Evolutionary conservation across 345 rosid genomes (phyloP).

Genomic region (Fremontodendron californicum): DNA sequence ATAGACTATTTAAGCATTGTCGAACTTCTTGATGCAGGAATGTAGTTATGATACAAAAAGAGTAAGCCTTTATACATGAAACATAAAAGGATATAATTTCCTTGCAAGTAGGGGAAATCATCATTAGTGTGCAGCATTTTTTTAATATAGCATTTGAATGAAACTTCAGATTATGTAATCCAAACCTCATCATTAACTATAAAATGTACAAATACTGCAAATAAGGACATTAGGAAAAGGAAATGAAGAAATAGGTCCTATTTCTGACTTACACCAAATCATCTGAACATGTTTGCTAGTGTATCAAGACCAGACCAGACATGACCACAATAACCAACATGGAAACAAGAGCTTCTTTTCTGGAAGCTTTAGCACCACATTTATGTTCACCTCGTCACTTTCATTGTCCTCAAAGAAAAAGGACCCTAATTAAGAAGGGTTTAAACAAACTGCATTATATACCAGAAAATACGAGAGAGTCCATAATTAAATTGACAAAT

Average conservation of each 20-base stretch:
- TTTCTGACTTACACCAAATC: slow-evolving; percentile 69
- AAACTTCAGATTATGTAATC: slow-evolving; percentile 2
- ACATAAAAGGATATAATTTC: neutral
- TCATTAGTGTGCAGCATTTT: neutral
- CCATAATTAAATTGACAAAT: neutral
- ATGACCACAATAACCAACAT: slow-evolving; percentile 62
- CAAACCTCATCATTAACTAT: neutral
- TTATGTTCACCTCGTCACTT: slow-evolving; percentile 34
- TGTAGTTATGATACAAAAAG: neutral
- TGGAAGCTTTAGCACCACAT: slow-evolving; percentile 68
- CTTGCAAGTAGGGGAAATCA: neutral
- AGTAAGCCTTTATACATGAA: neutral
- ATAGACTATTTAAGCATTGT: neutral
- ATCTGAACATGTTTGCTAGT: slow-evolving; percentile 45
- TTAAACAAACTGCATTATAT: neutral
- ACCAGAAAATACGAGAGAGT: neutral
- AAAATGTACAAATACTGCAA: neutral
- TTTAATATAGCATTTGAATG: neutral
- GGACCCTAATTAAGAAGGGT: slow-evolving; percentile 32
- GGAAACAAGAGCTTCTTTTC: slow-evolving; percentile 62
- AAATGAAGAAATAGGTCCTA: neutral
- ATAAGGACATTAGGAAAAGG: neutral
- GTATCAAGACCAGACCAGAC: slow-evolving; percentile 55
- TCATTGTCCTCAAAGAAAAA: slow-evolving; percentile 37
- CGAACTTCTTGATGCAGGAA: neutral